phyloP scores from a whole-genome alignment of 441 rosid species.

The Lepidium campestre region DNA sequence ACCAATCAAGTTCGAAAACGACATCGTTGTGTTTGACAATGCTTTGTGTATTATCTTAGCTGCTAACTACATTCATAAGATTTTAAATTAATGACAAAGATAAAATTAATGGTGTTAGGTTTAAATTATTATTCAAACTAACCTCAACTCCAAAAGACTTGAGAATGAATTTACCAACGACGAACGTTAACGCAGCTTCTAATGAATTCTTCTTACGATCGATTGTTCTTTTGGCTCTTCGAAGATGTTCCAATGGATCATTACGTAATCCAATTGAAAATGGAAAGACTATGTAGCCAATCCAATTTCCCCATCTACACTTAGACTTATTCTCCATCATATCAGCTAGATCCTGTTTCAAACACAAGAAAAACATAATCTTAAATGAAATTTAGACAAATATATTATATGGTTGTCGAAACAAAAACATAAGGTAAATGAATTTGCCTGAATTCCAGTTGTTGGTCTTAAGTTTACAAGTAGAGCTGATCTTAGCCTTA shows the following conservation, averaged over 20 bases:
- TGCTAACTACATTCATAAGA: constrained; percentile 29
- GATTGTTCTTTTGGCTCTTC: constrained; percentile 42
- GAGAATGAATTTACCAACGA: constrained; percentile 22
- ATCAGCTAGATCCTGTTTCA: constrained; percentile 46
- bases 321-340: constrained; percentile 46
- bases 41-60: constrained; percentile 34
- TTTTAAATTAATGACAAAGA: neutral
- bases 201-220: constrained; percentile 59
- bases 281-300: constrained; percentile 62
- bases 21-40: constrained; percentile 45
- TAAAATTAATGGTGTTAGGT: neutral
- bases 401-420: neutral
- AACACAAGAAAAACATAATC: neutral
- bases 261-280: constrained; percentile 33
- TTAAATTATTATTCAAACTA: neutral
- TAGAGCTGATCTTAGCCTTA: constrained; percentile 54
- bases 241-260: constrained; percentile 49
- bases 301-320: constrained; percentile 58
- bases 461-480: constrained; percentile 60
- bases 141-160: constrained; percentile 47
- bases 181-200: constrained; percentile 31
- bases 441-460: constrained; percentile 58
- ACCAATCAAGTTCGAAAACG: constrained; percentile 62
- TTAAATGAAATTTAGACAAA: too few species aligned
- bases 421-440: neutral